Evolutionary conservation across 768 basidiomycete species (phyloP).

Genomic region (Phanerochaete carnosa): DNA sequence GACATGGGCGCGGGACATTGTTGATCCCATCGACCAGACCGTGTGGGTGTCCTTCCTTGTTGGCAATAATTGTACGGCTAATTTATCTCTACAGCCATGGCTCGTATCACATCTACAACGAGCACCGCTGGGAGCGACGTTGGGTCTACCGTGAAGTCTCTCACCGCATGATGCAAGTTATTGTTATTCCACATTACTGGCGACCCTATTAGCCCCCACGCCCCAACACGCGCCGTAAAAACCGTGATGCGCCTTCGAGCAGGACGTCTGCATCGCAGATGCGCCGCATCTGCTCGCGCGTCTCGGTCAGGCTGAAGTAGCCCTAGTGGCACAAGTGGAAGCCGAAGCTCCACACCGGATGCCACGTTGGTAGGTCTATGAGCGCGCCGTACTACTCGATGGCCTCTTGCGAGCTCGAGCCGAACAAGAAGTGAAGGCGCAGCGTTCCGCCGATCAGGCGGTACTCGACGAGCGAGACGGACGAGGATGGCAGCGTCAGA

Average conservation of each 20-base stretch:
- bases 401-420: conserved; percentile 47
- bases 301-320: conserved; percentile 53
- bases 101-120: conserved; percentile 66
- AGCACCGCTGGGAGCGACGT: conserved; percentile 76
- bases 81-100: conserved; percentile 50
- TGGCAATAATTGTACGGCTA: not conserved
- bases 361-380: conserved; percentile 68
- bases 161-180: conserved; percentile 42
- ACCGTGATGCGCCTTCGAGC: conserved; percentile 55
- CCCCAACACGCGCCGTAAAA: not conserved
- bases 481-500: conserved; percentile 50
- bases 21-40: conserved; percentile 65
- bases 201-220: not conserved
- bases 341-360: conserved; percentile 74
- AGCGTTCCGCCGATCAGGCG: conserved; percentile 78
- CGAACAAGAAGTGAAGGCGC: conserved; percentile 71
- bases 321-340: conserved; percentile 73
- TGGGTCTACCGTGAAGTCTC: conserved; percentile 59
- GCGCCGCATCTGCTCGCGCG: conserved; percentile 47
- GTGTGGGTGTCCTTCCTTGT: conserved; percentile 37
- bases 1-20: conserved; percentile 61
- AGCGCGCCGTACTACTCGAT: conserved; percentile 78
- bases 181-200: conserved; percentile 78
- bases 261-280: conserved; percentile 72
- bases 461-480: conserved; percentile 65